Percentiles rank a stretch among this genome's conserved stretches.
Evolutionary conservation across 306 rosid species (phyloP).

Genomic region (Fragaria iinumae): DNA sequence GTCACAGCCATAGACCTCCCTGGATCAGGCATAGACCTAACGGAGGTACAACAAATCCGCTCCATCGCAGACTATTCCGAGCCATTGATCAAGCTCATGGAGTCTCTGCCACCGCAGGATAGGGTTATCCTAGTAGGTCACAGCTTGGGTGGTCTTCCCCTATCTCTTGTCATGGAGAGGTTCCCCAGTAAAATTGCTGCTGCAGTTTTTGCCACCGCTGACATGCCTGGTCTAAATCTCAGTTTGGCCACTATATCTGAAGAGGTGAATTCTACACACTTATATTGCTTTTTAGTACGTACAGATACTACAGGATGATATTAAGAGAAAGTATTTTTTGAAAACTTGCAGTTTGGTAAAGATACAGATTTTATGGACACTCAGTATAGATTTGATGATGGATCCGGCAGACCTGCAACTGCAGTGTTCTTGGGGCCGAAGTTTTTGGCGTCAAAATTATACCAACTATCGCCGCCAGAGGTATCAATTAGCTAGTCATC

Average conservation of each 20-base stretch:
- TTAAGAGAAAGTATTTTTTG: neutral
- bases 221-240: constrained; percentile 32
- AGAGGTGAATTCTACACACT: constrained; percentile 10
- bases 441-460: neutral
- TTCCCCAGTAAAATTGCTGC: constrained; percentile 32
- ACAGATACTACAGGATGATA: neutral
- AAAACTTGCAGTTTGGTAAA: neutral
- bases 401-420: neutral
- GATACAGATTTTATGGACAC: neutral
- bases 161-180: constrained; percentile 38
- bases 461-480: neutral
- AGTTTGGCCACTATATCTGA: neutral
- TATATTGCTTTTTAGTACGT: neutral
- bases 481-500: neutral
- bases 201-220: constrained; percentile 32
- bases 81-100: constrained; percentile 39
- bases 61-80: constrained; percentile 29
- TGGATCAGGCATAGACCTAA: constrained; percentile 44
- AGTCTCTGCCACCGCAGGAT: constrained; percentile 22
- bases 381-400: neutral
- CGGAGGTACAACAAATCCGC: constrained; percentile 6
- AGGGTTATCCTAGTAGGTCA: constrained; percentile 36
- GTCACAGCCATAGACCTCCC: constrained; percentile 46
- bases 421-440: neutral
- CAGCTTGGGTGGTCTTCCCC: constrained; percentile 35